Base-by-base conservation (phyloP, 1,139 yeast genomes). In the Kodamaea anthophila region DNA sequence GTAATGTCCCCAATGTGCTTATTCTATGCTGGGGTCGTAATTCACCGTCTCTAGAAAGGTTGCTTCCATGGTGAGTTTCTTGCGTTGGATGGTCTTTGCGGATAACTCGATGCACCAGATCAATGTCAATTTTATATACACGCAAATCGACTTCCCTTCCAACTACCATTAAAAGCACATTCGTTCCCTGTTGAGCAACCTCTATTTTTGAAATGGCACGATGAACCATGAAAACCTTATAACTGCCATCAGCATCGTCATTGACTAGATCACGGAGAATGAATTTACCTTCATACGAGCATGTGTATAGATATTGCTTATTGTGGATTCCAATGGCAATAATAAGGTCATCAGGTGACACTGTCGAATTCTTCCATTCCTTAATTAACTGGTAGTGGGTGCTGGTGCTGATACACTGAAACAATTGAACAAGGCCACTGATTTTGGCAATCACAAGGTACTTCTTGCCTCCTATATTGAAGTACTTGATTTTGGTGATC, bases 111-210 rank as follows among this genome's bases (percentile, higher is more conserved):
- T n/a, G n/a, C n/a, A n/a, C 37, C n/a, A 15, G 24, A 15, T 24
- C 21, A n/a, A 33, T 27, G 15, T 41, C 36, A 11, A 43, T 38
- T 16, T 48, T 49, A 34, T 58, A 60, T 15, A 53, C 30, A 34
- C 61, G 62, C 18, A 70, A 42, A 25, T 65, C 74, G 30, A 60
- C 58, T 32, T 67, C 63, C 37, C 66, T 62, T 3, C 77, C 77
- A 2, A 74, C 74, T 31, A 60, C 49, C 1, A 61, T 63, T 18
- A 60, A 45, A 4, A 37, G 29, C n/a, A n/a, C 14, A 48, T 34
- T 9, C 42, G 41, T 18, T 36, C 40, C 16, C 31, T 31, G 29
- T 26, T 37, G 33, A 10, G 35, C 36, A 3, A 65, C 47, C 20
- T 56, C 49, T 20, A 67, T 47, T 21, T 58, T 53, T 11, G 62